Percentiles rank a stretch among this genome's conserved stretches.
Evolutionary conservation across 2,329 filamentous ascomycete species (phyloP).

Genomic region (Tolypocladium pustulatum): DNA sequence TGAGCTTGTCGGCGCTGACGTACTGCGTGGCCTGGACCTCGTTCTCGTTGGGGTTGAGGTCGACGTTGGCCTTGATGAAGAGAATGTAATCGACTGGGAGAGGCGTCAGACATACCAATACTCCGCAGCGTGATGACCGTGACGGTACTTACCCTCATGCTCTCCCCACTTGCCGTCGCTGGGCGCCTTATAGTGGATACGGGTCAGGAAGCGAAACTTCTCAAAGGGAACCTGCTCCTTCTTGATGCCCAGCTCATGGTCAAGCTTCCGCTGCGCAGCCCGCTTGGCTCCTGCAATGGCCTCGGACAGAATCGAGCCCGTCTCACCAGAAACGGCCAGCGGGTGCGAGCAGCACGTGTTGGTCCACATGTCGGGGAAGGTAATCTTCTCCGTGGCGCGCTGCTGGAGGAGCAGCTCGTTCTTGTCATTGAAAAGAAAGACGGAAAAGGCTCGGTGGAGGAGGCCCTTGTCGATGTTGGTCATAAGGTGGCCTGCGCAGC

Average conservation of each 20-base stretch:
- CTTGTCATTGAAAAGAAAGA: conserved; percentile 92
- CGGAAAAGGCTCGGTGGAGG: conserved; percentile 92
- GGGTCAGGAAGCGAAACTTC: conserved; percentile 84
- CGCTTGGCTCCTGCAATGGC: conserved; percentile 80
- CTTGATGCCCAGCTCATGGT: conserved; percentile 92
- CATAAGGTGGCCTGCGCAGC: conserved; percentile 77
- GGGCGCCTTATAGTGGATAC: conserved; percentile 96
- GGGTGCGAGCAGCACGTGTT: conserved; percentile 99
- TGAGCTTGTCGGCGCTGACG: conserved; percentile 72
- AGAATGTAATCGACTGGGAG: conserved; percentile 87
- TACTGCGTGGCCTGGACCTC: conserved; percentile 82
- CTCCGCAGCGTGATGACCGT: too few relatives aligned
- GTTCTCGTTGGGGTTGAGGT: conserved; percentile 72
- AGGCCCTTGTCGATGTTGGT: conserved; percentile 95
- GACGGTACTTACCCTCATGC: conserved; percentile 69
- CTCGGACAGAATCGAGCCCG: conserved; percentile 68
- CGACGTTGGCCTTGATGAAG: conserved; percentile 91
- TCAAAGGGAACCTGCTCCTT: conserved; percentile 80
- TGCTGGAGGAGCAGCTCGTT: conserved; percentile 93
- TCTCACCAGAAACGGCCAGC: conserved; percentile 83
- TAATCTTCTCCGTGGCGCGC: conserved; percentile 93
- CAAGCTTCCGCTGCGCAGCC: conserved; percentile 84
- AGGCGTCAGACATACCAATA: not conserved
- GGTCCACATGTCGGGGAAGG: conserved; percentile 98
- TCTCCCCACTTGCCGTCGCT: conserved; percentile 98